A percentile compares a stretch with the other conserved stretches of the same genome.
phyloP scores from a whole-genome alignment of 257 asterid species.

The Paraleonurus japonicus region DNA sequence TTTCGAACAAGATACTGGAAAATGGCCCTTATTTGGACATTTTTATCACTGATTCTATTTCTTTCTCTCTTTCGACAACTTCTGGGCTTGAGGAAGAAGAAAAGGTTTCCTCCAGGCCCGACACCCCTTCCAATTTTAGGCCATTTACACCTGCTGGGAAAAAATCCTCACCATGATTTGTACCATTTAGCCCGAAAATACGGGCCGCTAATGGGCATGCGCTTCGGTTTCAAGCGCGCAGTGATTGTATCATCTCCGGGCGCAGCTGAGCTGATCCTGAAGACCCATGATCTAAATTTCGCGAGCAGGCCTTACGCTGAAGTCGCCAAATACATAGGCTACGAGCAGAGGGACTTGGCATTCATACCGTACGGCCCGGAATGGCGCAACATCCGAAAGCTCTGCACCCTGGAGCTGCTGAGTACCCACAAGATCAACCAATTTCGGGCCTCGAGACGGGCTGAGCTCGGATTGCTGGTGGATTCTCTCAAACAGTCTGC shows the following conservation, averaged over 20 bases:
- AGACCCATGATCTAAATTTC: slow-evolving; percentile 25
- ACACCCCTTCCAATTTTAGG: slow-evolving; percentile 24
- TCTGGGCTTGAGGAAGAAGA: background rate
- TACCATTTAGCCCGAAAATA: slow-evolving; percentile 22
- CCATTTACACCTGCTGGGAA: slow-evolving; percentile 29
- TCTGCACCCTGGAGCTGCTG: background rate
- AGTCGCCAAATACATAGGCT: slow-evolving; percentile 9
- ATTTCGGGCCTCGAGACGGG: background rate
- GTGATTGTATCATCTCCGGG: slow-evolving; percentile 34
- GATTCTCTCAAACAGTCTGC: background rate
- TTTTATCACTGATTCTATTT: background rate
- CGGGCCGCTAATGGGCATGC: slow-evolving; percentile 26
- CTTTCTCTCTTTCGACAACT: background rate
- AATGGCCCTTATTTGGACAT: background rate
- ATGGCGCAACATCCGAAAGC: background rate
- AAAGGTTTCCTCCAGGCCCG: slow-evolving; percentile 21
- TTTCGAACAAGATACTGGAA: too few species aligned
- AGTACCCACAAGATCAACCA: background rate
- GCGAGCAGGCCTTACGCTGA: slow-evolving; percentile 21
- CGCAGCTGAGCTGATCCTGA: slow-evolving; percentile 34
- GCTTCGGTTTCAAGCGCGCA: slow-evolving; percentile 23
- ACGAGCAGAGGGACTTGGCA: slow-evolving; percentile 8
- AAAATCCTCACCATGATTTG: slow-evolving; percentile 28
- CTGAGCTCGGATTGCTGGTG: background rate
- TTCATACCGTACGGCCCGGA: slow-evolving; percentile 3